Conservation (phyloP, 768 basidiomycete species). For the Leccinum barrowsii region DNA sequence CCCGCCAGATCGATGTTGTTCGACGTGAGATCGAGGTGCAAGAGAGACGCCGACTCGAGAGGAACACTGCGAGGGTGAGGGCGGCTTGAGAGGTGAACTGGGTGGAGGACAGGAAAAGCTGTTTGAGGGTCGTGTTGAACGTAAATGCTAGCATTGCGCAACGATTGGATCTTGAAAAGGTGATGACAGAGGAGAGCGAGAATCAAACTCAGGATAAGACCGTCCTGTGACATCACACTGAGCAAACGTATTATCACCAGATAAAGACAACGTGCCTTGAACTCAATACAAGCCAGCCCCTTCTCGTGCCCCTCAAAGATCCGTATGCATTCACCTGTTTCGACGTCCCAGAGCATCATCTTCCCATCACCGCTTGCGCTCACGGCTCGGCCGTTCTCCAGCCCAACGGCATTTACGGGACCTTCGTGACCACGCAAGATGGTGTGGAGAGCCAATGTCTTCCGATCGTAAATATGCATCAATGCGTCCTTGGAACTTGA, state of each 20-base stretch:
- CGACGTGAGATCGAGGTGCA: no score
- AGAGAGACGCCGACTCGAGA: no score
- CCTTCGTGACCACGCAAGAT: constrained; percentile 82
- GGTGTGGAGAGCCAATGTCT: constrained; percentile 58
- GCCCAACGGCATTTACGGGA: constrained; percentile 86
- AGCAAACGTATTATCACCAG: background rate
- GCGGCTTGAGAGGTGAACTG: no score
- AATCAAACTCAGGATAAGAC: constrained; percentile 60
- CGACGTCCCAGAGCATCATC: constrained; percentile 89
- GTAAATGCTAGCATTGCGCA: no score
- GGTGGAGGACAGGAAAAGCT: no score
- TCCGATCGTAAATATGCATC: constrained; percentile 78
- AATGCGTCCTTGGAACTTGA: constrained; percentile 80
- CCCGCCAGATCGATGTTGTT: no score
- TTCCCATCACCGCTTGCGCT: constrained; percentile 90
- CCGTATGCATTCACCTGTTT: constrained; percentile 64
- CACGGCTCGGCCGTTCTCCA: constrained; percentile 67
- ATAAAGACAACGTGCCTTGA: constrained; percentile 53
- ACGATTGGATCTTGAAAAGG: no score
- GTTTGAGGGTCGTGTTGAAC: no score
- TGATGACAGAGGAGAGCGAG: no score
- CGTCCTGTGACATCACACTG: constrained; percentile 45
- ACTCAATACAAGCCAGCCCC: constrained; percentile 89
- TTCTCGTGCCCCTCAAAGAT: constrained; percentile 89
- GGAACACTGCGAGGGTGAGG: no score